phyloP scores from a whole-genome alignment of 257 asterid species.

The Solanum tarijense region DNA sequence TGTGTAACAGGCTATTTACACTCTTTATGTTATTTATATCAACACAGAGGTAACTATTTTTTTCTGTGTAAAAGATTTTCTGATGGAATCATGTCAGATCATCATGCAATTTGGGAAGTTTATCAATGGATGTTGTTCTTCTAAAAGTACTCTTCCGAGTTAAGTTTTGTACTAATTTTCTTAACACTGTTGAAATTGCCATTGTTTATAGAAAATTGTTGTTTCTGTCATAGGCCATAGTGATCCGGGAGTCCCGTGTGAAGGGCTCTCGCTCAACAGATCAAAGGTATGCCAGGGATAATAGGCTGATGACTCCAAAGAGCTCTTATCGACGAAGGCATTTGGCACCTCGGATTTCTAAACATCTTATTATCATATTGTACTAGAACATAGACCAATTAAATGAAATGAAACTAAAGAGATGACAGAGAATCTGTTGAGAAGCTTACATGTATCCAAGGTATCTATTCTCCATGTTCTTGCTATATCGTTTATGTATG shows the following conservation, averaged over 20 bases:
- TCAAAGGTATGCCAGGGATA: no score
- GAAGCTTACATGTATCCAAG: no score
- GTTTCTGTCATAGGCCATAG: neutral
- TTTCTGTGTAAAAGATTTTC: no score
- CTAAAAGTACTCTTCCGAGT: neutral
- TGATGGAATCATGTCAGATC: neutral
- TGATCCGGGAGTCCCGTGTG: no score
- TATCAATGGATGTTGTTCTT: neutral
- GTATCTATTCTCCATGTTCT: neutral
- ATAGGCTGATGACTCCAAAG: no score
- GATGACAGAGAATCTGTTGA: no score
- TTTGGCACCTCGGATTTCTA: no score
- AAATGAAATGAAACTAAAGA: no score
- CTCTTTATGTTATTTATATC: neutral
- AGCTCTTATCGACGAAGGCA: no score
- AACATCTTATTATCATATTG: no score
- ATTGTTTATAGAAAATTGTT: neutral
- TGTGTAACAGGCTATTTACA: neutral
- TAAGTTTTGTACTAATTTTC: neutral
- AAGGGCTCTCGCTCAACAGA: no score
- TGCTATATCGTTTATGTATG: neutral
- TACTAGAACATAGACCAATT: no score
- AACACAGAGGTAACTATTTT: neutral
- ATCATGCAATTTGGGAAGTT: neutral
- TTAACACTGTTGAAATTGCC: neutral